Evolutionary conservation across 768 basidiomycete species (phyloP).

Genomic region (Boletus rubescentipes): DNA sequence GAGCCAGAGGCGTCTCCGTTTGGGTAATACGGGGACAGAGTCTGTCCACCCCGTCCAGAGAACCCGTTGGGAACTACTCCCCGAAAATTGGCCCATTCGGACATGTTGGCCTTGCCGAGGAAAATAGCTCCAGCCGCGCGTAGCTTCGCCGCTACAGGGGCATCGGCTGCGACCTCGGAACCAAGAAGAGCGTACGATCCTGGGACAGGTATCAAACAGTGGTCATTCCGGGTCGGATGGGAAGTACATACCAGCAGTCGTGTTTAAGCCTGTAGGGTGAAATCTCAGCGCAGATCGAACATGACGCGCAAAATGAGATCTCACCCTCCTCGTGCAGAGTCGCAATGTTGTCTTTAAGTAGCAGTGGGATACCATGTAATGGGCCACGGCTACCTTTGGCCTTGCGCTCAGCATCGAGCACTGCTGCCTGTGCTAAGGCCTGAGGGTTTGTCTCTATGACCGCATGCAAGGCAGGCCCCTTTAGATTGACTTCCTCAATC

Average conservation of each 20-base stretch:
- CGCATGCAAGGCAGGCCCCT: conserved; percentile 57
- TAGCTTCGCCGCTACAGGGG: conserved; percentile 29
- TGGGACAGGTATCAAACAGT: conserved; percentile 5
- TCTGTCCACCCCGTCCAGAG: conserved; percentile 48
- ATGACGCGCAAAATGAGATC: neutral
- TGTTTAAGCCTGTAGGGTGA: conserved; percentile 34
- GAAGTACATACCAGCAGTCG: conserved; percentile 34
- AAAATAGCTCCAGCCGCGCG: conserved; percentile 36
- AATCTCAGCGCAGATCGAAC: neutral
- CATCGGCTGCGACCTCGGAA: conserved; percentile 36
- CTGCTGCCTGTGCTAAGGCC: conserved; percentile 51
- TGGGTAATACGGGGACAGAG: conserved; percentile 42
- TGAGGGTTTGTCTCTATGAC: conserved; percentile 60
- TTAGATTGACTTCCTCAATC: conserved; percentile 63
- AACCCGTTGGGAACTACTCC: conserved; percentile 42
- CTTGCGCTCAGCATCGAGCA: conserved; percentile 49
- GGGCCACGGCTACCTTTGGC: conserved; percentile 42
- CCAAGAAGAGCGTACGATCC: conserved; percentile 37
- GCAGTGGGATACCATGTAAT: conserved; percentile 59
- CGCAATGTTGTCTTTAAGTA: conserved; percentile 50
- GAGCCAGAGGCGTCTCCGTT: conserved; percentile 42
- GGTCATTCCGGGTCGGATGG: neutral
- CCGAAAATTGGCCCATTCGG: conserved; percentile 45
- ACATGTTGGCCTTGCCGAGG: conserved; percentile 44
- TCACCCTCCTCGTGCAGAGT: conserved; percentile 33